Evolutionary conservation across 208 protist species (phyloP), one percentile per base, ranked within the genome.

Genomic region (Acanthamoeba lenticulata): DNA sequence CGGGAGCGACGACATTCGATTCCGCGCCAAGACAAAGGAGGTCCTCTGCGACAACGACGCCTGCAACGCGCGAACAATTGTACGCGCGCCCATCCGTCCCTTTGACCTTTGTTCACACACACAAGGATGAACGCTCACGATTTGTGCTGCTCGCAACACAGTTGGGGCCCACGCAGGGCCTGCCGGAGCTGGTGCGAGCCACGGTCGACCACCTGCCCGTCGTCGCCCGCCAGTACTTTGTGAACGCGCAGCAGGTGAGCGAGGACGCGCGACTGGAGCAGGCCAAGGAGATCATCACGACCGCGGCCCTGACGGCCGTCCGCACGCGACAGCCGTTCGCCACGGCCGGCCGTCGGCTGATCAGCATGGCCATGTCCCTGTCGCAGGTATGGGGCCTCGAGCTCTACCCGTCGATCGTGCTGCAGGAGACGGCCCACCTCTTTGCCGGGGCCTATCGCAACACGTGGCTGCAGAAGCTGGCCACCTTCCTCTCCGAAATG

Each of bases 401-500:
- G 74, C 38, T 85, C 11, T 85, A 36, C 44, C 74, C 74, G 24
- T 85, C 74, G 9, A n/a, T 85, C 29, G 74, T 85, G 44, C 36
- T 85, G 74, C 74, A 85, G 38, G 74, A 85, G 44, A 85, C 74
- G 5, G 74, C 74, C 19, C 74, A 85, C 29, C 74, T 85, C 74
- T 85, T 85, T n/a, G 36, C 74, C 29, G n/a, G n/a, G n/a, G 74
- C 36, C 36, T 85, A 47, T 85, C 13, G 38, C 13, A 19, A 85
- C 44, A 29, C 36, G 40, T 85, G 74, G 74, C 74, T 85, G 27
- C 74, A 85, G 36, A 85, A 55, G 11, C 44, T 85, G 38, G 74
- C 74, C 27, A 52, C 44, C 24, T 52, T 85, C 24, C 44, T 85
- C 36, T 85, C 74, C 5, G 74, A 85, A 17, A 85, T 85, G 13